Conservation (phyloP, 2,329 filamentous ascomycete genomes). For the Pyrenophora seminiperda region DNA sequence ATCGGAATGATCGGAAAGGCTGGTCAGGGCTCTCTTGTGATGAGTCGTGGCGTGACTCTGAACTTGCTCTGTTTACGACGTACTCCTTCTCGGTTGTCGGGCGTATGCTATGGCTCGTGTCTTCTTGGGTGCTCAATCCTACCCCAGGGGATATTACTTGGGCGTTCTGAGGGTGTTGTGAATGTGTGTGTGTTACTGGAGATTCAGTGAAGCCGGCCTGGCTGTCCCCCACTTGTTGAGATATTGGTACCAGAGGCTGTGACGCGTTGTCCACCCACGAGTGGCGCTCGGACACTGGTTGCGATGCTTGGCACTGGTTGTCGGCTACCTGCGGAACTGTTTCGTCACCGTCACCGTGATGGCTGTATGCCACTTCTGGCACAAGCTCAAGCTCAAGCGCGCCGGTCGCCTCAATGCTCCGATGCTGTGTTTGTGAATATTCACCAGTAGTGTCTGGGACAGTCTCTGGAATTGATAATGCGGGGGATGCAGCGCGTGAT, state of each 20-base stretch:
- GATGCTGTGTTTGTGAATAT: constrained; percentile 23
- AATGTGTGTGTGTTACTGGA: constrained; percentile 15
- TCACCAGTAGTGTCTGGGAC: constrained; percentile 25
- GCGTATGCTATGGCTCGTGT: constrained; percentile 19
- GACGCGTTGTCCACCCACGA: constrained; percentile 1
- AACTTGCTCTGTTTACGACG: constrained; percentile 3
- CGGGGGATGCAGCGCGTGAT: constrained; percentile 20
- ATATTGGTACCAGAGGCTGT: neutral
- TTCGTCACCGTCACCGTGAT: neutral
- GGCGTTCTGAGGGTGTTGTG: constrained; percentile 28
- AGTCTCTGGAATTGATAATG: constrained; percentile 37
- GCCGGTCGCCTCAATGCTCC: constrained; percentile 3
- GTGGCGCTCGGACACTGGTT: neutral
- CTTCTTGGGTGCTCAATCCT: constrained; percentile 27
- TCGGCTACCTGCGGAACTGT: neutral
- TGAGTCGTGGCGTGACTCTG: constrained; percentile 38
- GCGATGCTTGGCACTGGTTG: neutral
- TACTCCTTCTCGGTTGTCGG: constrained; percentile 23
- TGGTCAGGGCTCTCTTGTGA: constrained; percentile 37
- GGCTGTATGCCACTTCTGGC: neutral
- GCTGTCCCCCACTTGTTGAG: constrained; percentile 6
- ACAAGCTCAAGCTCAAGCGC: constrained; percentile 11
- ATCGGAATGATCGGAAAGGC: constrained; percentile 4
- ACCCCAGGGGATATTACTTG: constrained; percentile 26
- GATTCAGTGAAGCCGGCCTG: constrained; percentile 16